Conservation (phyloP, 345 rosid species). For the Euphorbia peplus region DNA sequence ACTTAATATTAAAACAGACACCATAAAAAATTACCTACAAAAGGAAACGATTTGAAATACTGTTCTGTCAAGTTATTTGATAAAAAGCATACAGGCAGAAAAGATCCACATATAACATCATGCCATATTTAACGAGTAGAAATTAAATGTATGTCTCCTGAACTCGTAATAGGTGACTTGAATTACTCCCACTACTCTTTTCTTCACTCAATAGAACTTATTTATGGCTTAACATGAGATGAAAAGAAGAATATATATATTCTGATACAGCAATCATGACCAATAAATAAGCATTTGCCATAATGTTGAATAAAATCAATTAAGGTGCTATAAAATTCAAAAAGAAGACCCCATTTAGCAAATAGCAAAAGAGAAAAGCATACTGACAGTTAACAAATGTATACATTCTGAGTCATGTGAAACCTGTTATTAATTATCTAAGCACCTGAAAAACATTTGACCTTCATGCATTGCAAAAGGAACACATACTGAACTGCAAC, state of each 20-base stretch:
- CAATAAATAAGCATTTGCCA: not conserved
- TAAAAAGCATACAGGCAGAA: not conserved
- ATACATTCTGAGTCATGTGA: not conserved
- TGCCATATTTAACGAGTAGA: no score
- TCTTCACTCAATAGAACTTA: not conserved
- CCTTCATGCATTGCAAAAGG: not conserved
- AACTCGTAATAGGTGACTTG: no score
- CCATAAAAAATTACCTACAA: constrained; percentile 3
- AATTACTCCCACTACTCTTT: not conserved
- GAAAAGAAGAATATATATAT: not conserved
- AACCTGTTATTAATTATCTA: not conserved
- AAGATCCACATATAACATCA: no score
- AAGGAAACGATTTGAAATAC: not conserved
- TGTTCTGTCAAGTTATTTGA: not conserved
- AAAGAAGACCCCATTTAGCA: not conserved
- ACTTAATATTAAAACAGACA: not conserved
- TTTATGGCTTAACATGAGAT: not conserved
- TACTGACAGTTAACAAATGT: not conserved
- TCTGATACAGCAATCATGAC: not conserved
- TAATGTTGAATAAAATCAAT: not conserved
- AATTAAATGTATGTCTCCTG: no score
- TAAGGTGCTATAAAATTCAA: not conserved
- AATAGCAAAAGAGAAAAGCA: not conserved
- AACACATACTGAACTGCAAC: not conserved
- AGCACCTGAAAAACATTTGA: not conserved